phyloP scores from a whole-genome alignment of 345 rosid species.

The Moricandia arvensis region DNA sequence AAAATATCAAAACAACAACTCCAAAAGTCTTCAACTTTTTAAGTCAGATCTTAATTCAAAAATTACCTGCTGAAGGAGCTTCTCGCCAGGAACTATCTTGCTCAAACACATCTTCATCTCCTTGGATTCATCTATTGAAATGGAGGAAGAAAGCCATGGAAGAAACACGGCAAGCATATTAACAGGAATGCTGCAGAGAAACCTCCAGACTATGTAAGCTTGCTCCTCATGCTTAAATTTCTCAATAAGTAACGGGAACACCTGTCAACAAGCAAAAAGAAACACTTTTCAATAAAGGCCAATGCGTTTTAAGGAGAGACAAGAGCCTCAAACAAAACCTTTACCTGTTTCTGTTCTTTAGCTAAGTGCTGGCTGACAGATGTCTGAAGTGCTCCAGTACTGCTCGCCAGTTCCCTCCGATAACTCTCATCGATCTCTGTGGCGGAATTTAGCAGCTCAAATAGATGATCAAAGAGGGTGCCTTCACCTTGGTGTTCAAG shows the following conservation, averaged over 20 bases:
- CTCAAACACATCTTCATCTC: slow-evolving; percentile 72
- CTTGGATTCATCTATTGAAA: slow-evolving; percentile 65
- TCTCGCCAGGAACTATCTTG: slow-evolving; percentile 75
- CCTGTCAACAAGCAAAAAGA: slow-evolving; percentile 42
- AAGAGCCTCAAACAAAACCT: background rate
- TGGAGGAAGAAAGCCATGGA: slow-evolving; percentile 83
- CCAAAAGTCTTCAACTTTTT: slow-evolving; percentile 9
- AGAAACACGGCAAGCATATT: slow-evolving; percentile 83
- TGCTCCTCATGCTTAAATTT: slow-evolving; percentile 82
- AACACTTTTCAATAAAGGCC: background rate
- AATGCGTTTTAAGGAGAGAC: too few species aligned
- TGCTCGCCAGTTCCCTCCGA: slow-evolving; percentile 79
- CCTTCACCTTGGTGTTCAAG: slow-evolving; percentile 94
- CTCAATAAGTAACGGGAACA: slow-evolving; percentile 80
- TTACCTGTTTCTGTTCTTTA: slow-evolving; percentile 96
- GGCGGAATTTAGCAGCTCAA: slow-evolving; percentile 59
- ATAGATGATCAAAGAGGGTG: slow-evolving; percentile 77
- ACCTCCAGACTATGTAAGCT: slow-evolving; percentile 86
- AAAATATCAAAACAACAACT: slow-evolving; percentile 15
- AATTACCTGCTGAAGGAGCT: slow-evolving; percentile 75
- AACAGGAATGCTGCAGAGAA: slow-evolving; percentile 89
- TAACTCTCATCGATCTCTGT: slow-evolving; percentile 67
- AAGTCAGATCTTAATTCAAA: slow-evolving; percentile 12
- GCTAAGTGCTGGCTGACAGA: slow-evolving; percentile 92
- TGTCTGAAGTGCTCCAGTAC: slow-evolving; percentile 90